Base-by-base conservation (phyloP, 495 filamentous ascomycete species). In the Neurospora africana region DNA sequence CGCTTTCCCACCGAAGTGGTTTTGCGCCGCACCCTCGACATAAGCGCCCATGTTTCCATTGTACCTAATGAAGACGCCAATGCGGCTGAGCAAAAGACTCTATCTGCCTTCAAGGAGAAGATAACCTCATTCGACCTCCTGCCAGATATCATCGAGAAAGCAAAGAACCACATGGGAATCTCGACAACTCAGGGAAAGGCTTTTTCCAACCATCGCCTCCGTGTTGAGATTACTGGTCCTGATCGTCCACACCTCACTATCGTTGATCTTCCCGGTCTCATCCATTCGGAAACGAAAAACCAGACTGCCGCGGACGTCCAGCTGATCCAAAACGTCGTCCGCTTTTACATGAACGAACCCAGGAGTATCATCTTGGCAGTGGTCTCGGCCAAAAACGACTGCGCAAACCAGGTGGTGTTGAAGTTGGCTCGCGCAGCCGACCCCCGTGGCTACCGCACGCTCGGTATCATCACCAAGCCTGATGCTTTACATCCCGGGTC, bases 381-480 rank as follows among this genome's bases (percentile, higher is more conserved):
- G 0, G 81, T 92, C 11, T 88, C 88, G 0, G 88, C 88, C 2
- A 90, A 90, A 72, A 87, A 87, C 37, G 89, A 91, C 73, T 84
- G 86, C 68, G 87, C 83, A 3, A 85, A 85, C 9, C 87, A 92
- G 72, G 82, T 88, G 1, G 87, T 91, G n/a, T 78, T 90, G 0
- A 90, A 93, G 82, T 81, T 92, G 72, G 91, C 91, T 5, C 86
- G 92, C 43, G 87, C 90, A 75, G 89, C 92, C 11, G 93, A 97
- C 78, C 87, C 87, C 3, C 86, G 89, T 70, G 91, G 93, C 37
- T 85, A 87, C 75, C 87, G 93, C 65, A 95, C 93, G 6, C 87
- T 97, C 68, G 93, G 93, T 76, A 90, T 97, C 72, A 86, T 97
- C 78, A 95, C 92, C 69, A 97, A 97, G 82, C 92, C 94, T 11